Evolutionary conservation across 2,329 filamentous ascomycete genomes (phyloP), one percentile per base, ranked within the genome.

Genomic region (Apiospora rasikravindrae): DNA sequence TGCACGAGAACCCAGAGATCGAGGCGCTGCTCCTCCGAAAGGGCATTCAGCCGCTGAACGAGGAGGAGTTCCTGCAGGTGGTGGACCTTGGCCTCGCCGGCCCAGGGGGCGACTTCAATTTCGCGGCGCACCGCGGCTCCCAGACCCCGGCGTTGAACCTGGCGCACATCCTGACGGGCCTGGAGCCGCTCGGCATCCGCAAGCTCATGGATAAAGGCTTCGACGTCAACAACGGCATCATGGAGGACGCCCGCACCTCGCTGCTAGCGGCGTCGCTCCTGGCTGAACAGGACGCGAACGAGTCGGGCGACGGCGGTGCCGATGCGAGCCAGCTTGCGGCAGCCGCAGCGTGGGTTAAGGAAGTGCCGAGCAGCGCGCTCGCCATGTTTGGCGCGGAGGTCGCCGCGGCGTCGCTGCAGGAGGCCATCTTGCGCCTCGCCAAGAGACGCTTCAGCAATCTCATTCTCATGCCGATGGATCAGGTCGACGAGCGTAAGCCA

Each of bases 1-100:
- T 82, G 0, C 78, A 78, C 24, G 80, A 82, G 40, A 80, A 81
- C 44, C 77, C 76, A 0, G 73, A 74, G 0, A 74, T 78, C n/a
- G 75, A 77, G 33, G 70, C 71, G 0, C 40, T 77, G 0, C 70
- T 79, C 0, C 37, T 77, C 0, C 71, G 76, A 0, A 75, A 69
- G n/a, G 78, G 77, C 0, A 73, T 77, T 26, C 71, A 78, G 10
- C 74, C 74, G 0, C 44, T 79, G 0, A 75, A 69, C 45, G 76
- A 77, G 22, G 73, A 76, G 45, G 71, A 71, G 42, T 71, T 71
- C 3, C 67, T 80, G 14, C 77, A 80, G 68, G 71, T 19, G 72
- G 69, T 40, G 72, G 75, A 24, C 77, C 75, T 69, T 77, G 79
- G 14, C 74, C 79, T 70, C 79, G 79, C 70, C 78, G 24, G 74